A percentile compares a stretch with the other conserved stretches of the same genome.
Evolutionary conservation across 2,329 filamentous ascomycete species (phyloP).

Genomic region (Exophiala sp.): DNA sequence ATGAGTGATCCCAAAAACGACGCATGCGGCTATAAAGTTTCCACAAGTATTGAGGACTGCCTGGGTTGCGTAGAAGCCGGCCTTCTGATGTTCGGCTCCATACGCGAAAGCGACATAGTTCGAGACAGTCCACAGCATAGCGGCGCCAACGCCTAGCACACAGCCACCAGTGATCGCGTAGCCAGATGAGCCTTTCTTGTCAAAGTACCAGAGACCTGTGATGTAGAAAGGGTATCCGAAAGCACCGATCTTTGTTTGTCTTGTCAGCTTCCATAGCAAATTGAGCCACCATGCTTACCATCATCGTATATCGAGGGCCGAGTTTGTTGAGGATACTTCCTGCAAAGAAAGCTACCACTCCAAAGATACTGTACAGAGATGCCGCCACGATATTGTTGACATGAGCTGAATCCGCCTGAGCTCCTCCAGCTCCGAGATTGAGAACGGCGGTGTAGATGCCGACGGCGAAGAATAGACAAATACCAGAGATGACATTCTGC

Average conservation of each 20-base stretch:
- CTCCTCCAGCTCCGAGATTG: constrained; percentile 2
- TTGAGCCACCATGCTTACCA: too few relatives aligned
- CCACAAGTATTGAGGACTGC: too few relatives aligned
- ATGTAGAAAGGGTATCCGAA: too few relatives aligned
- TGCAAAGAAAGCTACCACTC: too few relatives aligned
- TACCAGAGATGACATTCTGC: neutral
- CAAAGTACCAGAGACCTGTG: too few relatives aligned
- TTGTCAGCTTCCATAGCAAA: too few relatives aligned
- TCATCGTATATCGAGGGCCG: too few relatives aligned
- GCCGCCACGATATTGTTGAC: constrained; percentile 3
- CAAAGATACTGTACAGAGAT: neutral
- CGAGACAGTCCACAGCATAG: constrained; percentile 1
- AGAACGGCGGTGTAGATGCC: constrained; percentile 1
- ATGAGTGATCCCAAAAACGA: too few relatives aligned
- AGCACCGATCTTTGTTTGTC: too few relatives aligned
- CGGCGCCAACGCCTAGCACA: neutral
- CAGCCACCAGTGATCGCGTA: neutral
- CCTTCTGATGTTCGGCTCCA: constrained; percentile 1
- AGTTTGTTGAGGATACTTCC: too few relatives aligned
- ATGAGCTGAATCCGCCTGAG: neutral
- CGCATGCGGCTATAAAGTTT: too few relatives aligned
- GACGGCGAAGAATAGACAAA: constrained; percentile 1
- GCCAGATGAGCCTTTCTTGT: too few relatives aligned
- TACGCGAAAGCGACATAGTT: constrained; percentile 1
- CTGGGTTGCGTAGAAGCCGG: neutral